Evolutionary conservation across 345 rosid genomes (phyloP), one percentile per base, ranked within the genome.

Genomic region (Eucalyptus decipiens): DNA sequence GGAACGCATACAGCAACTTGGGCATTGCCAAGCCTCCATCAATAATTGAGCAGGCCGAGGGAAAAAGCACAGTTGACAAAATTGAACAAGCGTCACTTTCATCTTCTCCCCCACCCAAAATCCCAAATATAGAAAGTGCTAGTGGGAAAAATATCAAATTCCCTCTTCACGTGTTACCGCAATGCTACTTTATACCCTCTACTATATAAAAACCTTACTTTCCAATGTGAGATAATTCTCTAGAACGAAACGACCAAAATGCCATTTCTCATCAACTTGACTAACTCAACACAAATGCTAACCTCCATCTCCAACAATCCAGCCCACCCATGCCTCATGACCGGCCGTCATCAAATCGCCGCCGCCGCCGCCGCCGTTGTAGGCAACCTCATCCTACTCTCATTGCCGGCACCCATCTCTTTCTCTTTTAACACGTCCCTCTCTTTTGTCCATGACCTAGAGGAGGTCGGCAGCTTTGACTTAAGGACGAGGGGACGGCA

Each of bases 321-420:
- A 34, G 9, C 76, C 40, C 76, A 16, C 76, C 76, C 76, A 16
- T 32, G 76, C 80, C 80, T 67, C 34, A 67, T 32, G 80, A 3
- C 80, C 11, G 18, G 18, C 72, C 72, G 2, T 62, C 72, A 28
- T 62, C 19, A 30, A 62, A 30, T 15, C 10, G 9, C 37, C 18
- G 17, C 4, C 9, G 19, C 18, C 37, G 0, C 37, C 21, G 0
- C 32, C 37, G 0, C 23, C 2, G 12, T 32, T 5, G 12, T 32
- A 8, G 80, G 80, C 42, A 32, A 67, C 11, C 42, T 67, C 80
- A 67, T 32, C 23, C 23, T 8, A 32, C 23, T 67, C 42, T 32
- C 80, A 32, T 67, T 23, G 12, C 23, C 6, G 2, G 42, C 9
- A 4, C 80, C 80, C 23, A 17, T 67, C 80, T 67, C 40, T 67